These are phyloP conservation scores for Ophiostoma pallidulum DNA, from an alignment of 2,329 filamentous ascomycete genomes.

Conservation along the genomic window DNA sequence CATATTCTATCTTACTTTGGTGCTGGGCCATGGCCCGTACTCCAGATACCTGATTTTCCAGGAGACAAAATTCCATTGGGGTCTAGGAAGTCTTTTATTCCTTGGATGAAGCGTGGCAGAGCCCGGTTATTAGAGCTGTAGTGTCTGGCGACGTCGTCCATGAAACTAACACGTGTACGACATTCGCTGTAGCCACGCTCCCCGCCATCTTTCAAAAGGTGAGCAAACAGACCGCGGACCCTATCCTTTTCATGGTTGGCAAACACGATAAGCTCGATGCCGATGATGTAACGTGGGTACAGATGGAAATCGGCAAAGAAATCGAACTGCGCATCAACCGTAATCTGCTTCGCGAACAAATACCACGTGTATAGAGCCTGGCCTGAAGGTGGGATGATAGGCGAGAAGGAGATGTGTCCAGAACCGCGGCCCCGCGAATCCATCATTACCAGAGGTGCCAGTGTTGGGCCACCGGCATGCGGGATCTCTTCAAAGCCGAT, in stretches of 20 bases:
- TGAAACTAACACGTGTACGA: conserved; percentile 30
- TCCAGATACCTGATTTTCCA: not conserved
- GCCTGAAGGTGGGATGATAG: not conserved
- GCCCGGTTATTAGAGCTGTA: conserved; percentile 31
- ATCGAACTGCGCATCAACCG: conserved; percentile 32
- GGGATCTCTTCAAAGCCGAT: not conserved
- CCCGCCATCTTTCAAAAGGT: conserved; percentile 26
- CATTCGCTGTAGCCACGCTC: conserved; percentile 30
- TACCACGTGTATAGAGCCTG: not conserved
- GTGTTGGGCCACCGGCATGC: not conserved
- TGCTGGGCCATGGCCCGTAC: too few species aligned
- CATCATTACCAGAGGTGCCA: not conserved
- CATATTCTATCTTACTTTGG: too few species aligned
- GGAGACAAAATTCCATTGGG: not conserved
- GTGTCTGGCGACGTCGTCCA: conserved; percentile 30
- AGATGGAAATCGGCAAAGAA: conserved; percentile 40
- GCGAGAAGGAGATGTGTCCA: conserved; percentile 2
- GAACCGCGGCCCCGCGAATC: not conserved
- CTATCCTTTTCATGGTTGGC: conserved; percentile 5
- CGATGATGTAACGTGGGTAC: conserved; percentile 35
- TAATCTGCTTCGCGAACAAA: conserved; percentile 27
- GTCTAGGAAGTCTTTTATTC: conserved; percentile 22
- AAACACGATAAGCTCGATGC: conserved; percentile 27
- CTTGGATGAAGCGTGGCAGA: conserved; percentile 30
- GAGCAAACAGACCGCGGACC: not conserved